Evolutionary conservation across 1,284 basidiomycete genomes (phyloP), one percentile per base, ranked within the genome.

Genomic region (Hortiboletus rubellus): DNA sequence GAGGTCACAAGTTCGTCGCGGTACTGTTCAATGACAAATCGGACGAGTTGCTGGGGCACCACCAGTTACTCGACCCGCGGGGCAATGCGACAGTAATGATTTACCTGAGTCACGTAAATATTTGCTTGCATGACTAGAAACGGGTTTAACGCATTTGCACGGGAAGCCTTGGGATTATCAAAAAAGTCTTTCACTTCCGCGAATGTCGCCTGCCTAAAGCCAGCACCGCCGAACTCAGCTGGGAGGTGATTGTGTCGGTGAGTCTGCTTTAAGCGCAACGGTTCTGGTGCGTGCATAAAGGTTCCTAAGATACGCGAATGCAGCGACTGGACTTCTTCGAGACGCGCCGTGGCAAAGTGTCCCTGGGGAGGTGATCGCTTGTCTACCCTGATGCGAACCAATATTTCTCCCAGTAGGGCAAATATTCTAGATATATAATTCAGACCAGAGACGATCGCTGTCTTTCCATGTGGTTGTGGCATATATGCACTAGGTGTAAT

Each of bases 91-190:
- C 10, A 12, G 6, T 14, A 12, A 46, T 36, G 42, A 63, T 78
- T 54, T 63, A 87, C 89, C 81, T 93, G 91, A 15, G 92, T 94
- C 60, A 94, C 92, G 67, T 90, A 94, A 43, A 94, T 77, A 67
- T 94, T 94, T 36, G 89, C 89, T 71, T 94, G 92, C 82, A 92
- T 91, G 47, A 94, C 92, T 44, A 93, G 79, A 79, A 91, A 94
- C 15, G 89, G 88, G 70, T 95, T 93, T 55, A 90, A 80, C 1
- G 91, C 91, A 64, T 91, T 89, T 52, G 84, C 87, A 30, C 89
- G 82, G 12, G 85, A 90, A 5, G 91, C 90, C 61, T 91, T 90
- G 17, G 92, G 91, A 67, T 94, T 91, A 63, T 92, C 87, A 68
- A 95, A 93, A 71, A 94, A 91, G 70, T 92, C 88, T 69, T 89